These are phyloP conservation scores for Arachnopeziza araneosa DNA, from an alignment of 2,329 filamentous ascomycete genomes.

Conservation along the genomic window DNA sequence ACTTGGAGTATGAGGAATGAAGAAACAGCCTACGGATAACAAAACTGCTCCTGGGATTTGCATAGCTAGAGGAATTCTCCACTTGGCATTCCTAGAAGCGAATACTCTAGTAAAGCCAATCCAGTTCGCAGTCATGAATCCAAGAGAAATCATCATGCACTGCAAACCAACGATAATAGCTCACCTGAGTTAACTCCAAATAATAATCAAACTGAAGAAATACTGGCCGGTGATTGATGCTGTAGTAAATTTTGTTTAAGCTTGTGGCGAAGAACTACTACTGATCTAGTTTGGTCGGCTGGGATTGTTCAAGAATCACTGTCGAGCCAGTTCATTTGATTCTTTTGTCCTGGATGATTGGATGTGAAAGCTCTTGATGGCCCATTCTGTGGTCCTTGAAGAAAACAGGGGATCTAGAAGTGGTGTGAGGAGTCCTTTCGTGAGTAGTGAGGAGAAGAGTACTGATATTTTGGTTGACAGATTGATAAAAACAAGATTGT, in stretches of 20 bases:
- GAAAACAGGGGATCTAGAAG: background rate
- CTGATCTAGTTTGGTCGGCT: conserved; percentile 22
- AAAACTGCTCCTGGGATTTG: no score
- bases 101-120: no score
- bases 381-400: conserved; percentile 6
- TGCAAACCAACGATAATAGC: no score
- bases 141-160: no score
- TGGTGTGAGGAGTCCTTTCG: background rate
- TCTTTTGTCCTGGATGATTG: conserved; percentile 37
- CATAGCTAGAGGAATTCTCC: no score
- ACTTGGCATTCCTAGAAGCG: no score
- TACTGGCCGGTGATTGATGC: conserved; percentile 33
- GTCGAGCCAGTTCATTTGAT: conserved; percentile 30
- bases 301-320: conserved; percentile 37
- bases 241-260: conserved; percentile 20
- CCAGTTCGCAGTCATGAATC: no score
- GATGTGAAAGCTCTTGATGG: conserved; percentile 34
- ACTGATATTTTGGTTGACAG: conserved; percentile 6
- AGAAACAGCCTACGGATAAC: no score
- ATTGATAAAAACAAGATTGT: no score
- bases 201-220: conserved; percentile 28
- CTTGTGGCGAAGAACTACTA: background rate
- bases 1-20: no score
- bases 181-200: no score
- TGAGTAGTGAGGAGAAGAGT: conserved; percentile 2